Conservation (phyloP, 805 yeast species). For the Spathaspora arborariae region DNA sequence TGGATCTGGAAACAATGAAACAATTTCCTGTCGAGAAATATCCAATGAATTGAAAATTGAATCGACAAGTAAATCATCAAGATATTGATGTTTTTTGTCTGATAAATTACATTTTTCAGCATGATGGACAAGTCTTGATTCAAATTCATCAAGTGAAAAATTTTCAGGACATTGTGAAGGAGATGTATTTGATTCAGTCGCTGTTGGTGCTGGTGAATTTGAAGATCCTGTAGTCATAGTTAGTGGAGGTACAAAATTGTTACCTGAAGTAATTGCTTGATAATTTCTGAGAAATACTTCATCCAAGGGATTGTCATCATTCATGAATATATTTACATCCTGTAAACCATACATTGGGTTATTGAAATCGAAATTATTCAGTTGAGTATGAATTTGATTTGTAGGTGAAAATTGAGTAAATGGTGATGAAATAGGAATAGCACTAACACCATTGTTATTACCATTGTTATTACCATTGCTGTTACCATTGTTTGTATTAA, state of each 20-base stretch:
- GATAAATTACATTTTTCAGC: slow-evolving; percentile 19
- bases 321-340: slow-evolving; percentile 35
- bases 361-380: slow-evolving; percentile 3
- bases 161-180: slow-evolving; percentile 4
- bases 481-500: too few species aligned
- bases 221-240: slow-evolving; percentile 11
- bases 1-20: slow-evolving; percentile 8
- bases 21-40: not conserved
- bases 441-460: not conserved
- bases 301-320: slow-evolving; percentile 36
- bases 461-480: too few species aligned
- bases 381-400: not conserved
- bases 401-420: slow-evolving; percentile 10
- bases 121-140: slow-evolving; percentile 15
- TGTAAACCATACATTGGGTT: slow-evolving; percentile 23
- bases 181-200: slow-evolving; percentile 18
- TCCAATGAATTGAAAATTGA: slow-evolving; percentile 25
- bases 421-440: slow-evolving; percentile 8
- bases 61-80: slow-evolving; percentile 35
- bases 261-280: not conserved
- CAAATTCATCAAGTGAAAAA: slow-evolving; percentile 9
- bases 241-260: not conserved
- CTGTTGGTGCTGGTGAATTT: slow-evolving; percentile 32
- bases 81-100: slow-evolving; percentile 31
- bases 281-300: slow-evolving; percentile 21